Conservation (phyloP, 148 eudicot genomes). For the Amaranthus palmeri region DNA sequence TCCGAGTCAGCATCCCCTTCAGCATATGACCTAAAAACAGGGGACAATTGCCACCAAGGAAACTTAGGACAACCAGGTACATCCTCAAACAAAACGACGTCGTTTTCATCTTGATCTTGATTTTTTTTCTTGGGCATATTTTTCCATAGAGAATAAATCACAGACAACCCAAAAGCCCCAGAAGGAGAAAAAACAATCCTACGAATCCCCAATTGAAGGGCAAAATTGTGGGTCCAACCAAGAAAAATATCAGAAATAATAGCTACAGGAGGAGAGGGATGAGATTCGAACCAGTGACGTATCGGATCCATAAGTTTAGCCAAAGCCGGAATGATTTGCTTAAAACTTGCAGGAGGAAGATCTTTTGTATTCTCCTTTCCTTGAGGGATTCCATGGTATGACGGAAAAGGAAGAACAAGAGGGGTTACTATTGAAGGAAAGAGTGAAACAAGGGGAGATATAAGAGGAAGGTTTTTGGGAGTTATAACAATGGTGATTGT, state of each 20-base stretch:
- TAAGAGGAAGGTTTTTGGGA: slow-evolving; percentile 25
- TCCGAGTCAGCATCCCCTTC: slow-evolving; percentile 30
- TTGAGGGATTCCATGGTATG: slow-evolving; percentile 10
- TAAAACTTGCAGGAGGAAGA: slow-evolving; percentile 22
- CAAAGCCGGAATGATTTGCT: slow-evolving; percentile 14
- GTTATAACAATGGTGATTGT: slow-evolving; percentile 31
- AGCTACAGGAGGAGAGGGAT: slow-evolving; percentile 26
- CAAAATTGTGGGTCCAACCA: slow-evolving; percentile 39
- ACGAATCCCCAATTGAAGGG: slow-evolving; percentile 17
- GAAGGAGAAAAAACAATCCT: slow-evolving; percentile 36
- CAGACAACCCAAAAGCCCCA: slow-evolving; percentile 31
- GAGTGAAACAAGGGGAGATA: slow-evolving; percentile 20
- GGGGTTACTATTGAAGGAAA: slow-evolving; percentile 17
- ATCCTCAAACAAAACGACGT: slow-evolving; percentile 9
- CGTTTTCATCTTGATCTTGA: not conserved
- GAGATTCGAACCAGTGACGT: slow-evolving; percentile 30
- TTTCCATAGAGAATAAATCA: slow-evolving; percentile 35
- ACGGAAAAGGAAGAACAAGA: slow-evolving; percentile 22
- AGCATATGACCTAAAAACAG: slow-evolving; percentile 22
- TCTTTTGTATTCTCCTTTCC: slow-evolving; percentile 31
- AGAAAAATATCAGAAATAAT: slow-evolving; percentile 36
- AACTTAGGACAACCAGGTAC: slow-evolving; percentile 28
- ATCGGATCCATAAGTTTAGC: slow-evolving; percentile 20
- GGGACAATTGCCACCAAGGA: slow-evolving; percentile 36
- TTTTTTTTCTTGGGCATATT: slow-evolving; percentile 16